phyloP scores from a whole-genome alignment of 257 asterid species.

The Cordia subcordata region DNA sequence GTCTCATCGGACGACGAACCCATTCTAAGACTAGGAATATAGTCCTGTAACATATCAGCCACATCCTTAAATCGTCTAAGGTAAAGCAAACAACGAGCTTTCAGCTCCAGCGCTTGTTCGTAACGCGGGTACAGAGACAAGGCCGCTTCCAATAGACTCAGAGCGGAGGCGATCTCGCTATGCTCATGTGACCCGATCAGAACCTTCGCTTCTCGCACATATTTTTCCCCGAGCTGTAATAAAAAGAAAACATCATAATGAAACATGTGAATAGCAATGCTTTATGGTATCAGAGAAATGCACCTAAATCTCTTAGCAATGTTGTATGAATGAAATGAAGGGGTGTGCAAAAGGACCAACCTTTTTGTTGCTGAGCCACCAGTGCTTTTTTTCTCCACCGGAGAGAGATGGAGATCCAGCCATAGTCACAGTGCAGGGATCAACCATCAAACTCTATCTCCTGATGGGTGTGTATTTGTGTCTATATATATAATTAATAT shows the following conservation, averaged over 20 bases:
- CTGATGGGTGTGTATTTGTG: background rate
- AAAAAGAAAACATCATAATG: background rate
- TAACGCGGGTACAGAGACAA: constrained; percentile 65
- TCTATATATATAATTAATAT: background rate
- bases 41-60: constrained; percentile 83
- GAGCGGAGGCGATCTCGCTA: constrained; percentile 52
- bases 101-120: constrained; percentile 75
- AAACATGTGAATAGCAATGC: background rate
- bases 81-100: constrained; percentile 73
- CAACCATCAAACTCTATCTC: background rate
- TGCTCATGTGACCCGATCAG: constrained; percentile 64
- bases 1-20: constrained; percentile 38
- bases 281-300: too few species aligned
- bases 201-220: constrained; percentile 68
- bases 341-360: constrained; percentile 22
- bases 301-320: too few species aligned
- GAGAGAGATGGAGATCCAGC: constrained; percentile 6
- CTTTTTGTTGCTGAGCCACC: constrained; percentile 94
- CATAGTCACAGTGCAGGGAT: background rate
- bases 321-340: too few species aligned
- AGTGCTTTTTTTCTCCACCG: constrained; percentile 56
- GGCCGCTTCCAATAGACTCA: constrained; percentile 73
- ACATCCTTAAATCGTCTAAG: constrained; percentile 85
- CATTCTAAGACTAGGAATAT: constrained; percentile 74
- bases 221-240: constrained; percentile 70